phyloP scores from a whole-genome alignment of 2,329 filamentous ascomycete genomes.

The Ophiosphaerella narmari region DNA sequence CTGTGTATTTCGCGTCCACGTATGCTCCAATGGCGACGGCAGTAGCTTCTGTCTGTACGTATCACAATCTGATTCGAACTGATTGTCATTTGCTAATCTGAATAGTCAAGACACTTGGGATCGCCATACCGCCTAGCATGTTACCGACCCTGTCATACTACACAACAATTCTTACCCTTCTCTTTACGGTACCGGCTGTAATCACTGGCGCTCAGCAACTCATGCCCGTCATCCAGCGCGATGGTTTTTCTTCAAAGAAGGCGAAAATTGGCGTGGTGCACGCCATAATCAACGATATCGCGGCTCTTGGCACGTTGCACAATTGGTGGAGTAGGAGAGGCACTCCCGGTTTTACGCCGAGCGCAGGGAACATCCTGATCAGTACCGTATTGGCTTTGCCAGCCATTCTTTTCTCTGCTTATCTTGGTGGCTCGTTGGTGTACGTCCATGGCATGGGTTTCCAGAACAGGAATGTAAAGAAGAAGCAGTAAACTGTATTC shows the following conservation, averaged over 20 bases:
- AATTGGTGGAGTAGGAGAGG: slow-evolving; percentile 51
- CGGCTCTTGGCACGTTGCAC: slow-evolving; percentile 45
- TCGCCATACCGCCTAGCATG: slow-evolving; percentile 32
- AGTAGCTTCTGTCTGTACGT: slow-evolving; percentile 33
- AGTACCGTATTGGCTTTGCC: slow-evolving; percentile 43
- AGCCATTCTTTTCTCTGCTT: slow-evolving; percentile 47
- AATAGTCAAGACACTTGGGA: slow-evolving; percentile 34
- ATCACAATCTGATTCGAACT: background rate
- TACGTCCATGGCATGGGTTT: slow-evolving; percentile 55
- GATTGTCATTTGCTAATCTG: background rate
- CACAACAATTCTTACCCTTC: slow-evolving; percentile 48
- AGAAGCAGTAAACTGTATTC: slow-evolving; percentile 39
- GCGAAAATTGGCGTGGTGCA: slow-evolving; percentile 50
- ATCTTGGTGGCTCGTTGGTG: slow-evolving; percentile 51
- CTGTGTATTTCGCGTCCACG: slow-evolving; percentile 41
- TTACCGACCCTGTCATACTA: slow-evolving; percentile 51
- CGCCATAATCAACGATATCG: slow-evolving; percentile 50
- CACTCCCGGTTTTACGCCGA: slow-evolving; percentile 42
- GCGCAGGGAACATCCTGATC: slow-evolving; percentile 42
- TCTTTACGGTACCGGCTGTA: slow-evolving; percentile 39
- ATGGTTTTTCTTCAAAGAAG: slow-evolving; percentile 50
- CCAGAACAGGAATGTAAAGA: slow-evolving; percentile 32
- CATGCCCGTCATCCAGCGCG: slow-evolving; percentile 48
- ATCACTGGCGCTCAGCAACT: slow-evolving; percentile 44
- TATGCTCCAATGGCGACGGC: slow-evolving; percentile 40